Evolutionary conservation across 2,329 filamentous ascomycete genomes (phyloP).

Genomic region (Echinosphaeria canescens): DNA sequence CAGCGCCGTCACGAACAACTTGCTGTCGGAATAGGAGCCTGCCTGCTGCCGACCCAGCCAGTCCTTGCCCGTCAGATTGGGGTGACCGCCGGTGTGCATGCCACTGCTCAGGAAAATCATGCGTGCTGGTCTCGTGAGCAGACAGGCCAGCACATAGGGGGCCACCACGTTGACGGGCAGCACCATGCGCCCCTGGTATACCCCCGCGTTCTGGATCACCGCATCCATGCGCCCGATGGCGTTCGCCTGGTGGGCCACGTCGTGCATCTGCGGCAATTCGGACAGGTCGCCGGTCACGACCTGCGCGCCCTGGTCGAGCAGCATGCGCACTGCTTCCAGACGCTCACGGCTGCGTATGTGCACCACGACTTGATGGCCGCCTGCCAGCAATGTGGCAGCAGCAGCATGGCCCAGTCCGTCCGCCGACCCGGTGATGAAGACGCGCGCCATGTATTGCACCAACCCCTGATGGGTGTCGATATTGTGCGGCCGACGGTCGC

Average conservation of each 20-base stretch:
- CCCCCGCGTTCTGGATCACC: slow-evolving; percentile 34
- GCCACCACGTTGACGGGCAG: slow-evolving; percentile 29
- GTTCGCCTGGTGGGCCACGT: slow-evolving; percentile 26
- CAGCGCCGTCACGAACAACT: slow-evolving; percentile 32
- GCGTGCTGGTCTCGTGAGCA: slow-evolving; percentile 22
- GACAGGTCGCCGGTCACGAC: slow-evolving; percentile 30
- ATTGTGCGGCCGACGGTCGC: too few relatives aligned
- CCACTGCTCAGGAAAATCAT: slow-evolving; percentile 28
- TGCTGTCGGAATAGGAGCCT: slow-evolving; percentile 25
- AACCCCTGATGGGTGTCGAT: too few relatives aligned
- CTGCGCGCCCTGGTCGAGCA: slow-evolving; percentile 24
- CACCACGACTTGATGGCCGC: slow-evolving; percentile 30
- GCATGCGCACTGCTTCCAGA: too few relatives aligned
- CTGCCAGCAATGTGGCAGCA: slow-evolving; percentile 22
- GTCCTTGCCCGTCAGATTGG: slow-evolving; percentile 19
- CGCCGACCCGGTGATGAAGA: slow-evolving; percentile 30
- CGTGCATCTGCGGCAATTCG: slow-evolving; percentile 24
- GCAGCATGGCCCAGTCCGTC: slow-evolving; percentile 31
- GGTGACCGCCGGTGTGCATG: slow-evolving; percentile 25
- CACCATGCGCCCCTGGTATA: slow-evolving; percentile 15
- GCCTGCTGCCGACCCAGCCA: slow-evolving; percentile 14
- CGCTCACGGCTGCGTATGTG: slow-evolving; percentile 36
- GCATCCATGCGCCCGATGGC: slow-evolving; percentile 25
- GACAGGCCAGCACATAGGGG: slow-evolving; percentile 29
- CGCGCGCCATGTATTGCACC: slow-evolving; percentile 9